Conservation (phyloP, 2,329 filamentous ascomycete species). For the Gyromitra esculenta region DNA sequence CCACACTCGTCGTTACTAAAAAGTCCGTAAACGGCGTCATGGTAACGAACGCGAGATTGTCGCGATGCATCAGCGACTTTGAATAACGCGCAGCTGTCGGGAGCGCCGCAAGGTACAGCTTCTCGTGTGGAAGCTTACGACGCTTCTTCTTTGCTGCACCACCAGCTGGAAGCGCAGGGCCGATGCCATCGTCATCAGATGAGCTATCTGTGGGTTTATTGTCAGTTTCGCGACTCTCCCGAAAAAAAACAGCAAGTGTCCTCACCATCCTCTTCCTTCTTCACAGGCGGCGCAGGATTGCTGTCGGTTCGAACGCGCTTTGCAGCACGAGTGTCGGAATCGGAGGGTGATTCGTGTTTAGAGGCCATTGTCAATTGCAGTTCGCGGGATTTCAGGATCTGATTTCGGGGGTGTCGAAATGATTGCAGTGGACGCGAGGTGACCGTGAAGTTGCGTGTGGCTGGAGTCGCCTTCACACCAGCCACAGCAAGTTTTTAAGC, state of each 20-base stretch:
- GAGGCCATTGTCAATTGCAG: conserved; percentile 28
- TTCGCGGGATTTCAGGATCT: neutral
- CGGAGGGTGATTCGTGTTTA: conserved; percentile 36
- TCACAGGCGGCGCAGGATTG: conserved; percentile 22
- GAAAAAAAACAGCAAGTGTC: neutral
- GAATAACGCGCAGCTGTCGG: conserved; percentile 85
- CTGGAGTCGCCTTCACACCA: neutral
- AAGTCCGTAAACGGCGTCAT: conserved; percentile 94
- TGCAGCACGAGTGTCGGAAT: conserved; percentile 26
- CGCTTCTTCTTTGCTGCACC: conserved; percentile 78
- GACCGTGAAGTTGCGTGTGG: conserved; percentile 22
- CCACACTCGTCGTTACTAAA: conserved; percentile 88
- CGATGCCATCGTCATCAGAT: conserved; percentile 92
- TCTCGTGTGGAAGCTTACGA: conserved; percentile 82
- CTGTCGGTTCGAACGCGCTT: conserved; percentile 44
- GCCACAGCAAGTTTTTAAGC: conserved; percentile 27
- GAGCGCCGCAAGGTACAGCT: conserved; percentile 89
- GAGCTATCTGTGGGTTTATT: conserved; percentile 68
- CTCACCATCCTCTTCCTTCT: conserved; percentile 38
- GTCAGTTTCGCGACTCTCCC: conserved; percentile 8
- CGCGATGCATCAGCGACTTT: conserved; percentile 98
- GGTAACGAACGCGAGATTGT: conserved; percentile 86
- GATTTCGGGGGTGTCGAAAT: conserved; percentile 35
- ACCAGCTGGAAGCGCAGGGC: conserved; percentile 82
- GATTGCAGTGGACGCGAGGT: conserved; percentile 2